A percentile compares a stretch with the other conserved stretches of the same genome.
Conservation (phyloP, 2,329 filamentous ascomycete species). For the Penicillium sclerotiorum region DNA sequence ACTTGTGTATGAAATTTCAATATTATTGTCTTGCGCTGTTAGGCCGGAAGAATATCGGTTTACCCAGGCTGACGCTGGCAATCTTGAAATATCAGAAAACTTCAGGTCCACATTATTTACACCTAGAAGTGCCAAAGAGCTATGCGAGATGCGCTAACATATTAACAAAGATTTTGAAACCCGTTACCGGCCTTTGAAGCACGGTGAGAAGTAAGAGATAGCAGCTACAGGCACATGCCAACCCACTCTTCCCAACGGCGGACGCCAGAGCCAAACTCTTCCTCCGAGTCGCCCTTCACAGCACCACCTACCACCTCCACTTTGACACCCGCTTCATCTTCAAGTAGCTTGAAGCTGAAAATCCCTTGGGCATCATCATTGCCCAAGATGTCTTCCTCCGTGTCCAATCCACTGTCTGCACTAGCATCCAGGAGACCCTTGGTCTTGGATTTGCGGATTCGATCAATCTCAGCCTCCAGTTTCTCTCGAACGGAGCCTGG, state of each 20-base stretch:
- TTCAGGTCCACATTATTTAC: no score
- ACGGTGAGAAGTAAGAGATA: background rate
- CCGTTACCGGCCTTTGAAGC: background rate
- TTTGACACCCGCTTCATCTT: conserved; percentile 73
- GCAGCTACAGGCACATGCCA: conserved; percentile 65
- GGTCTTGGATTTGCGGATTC: conserved; percentile 73
- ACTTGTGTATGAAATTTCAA: no score
- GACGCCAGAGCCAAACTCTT: conserved; percentile 66
- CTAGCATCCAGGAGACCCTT: conserved; percentile 83
- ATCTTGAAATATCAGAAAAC: no score
- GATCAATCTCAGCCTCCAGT: conserved; percentile 78
- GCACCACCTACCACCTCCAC: conserved; percentile 75
- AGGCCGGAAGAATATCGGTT: no score
- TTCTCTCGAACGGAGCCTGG: conserved; percentile 71
- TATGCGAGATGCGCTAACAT: conserved; percentile 1
- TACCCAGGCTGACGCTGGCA: no score
- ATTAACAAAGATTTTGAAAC: background rate
- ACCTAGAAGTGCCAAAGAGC: background rate
- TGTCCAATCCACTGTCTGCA: conserved; percentile 59
- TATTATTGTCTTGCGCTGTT: no score
- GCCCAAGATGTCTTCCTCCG: conserved; percentile 81
- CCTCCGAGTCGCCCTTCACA: conserved; percentile 59
- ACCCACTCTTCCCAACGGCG: conserved; percentile 93
- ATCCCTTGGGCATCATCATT: conserved; percentile 76
- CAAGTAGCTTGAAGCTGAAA: conserved; percentile 80